Conservation (phyloP, 2,329 filamentous ascomycete species). For the Zasmidium citrigriseum region DNA sequence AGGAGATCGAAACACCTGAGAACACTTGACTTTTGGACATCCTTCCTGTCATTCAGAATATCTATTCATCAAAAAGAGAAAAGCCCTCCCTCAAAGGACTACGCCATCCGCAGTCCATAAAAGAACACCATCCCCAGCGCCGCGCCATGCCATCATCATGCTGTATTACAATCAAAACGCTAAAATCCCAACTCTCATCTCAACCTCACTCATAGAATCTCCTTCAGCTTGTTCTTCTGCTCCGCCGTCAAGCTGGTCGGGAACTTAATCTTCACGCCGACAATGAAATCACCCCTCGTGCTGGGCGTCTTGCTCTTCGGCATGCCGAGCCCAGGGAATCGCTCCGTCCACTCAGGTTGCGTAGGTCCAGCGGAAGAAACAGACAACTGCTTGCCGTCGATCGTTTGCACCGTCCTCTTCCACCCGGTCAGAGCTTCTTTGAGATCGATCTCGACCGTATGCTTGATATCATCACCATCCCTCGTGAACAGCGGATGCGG, state of each 20-base stretch:
- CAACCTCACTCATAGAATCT: slow-evolving; percentile 62
- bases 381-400: slow-evolving; percentile 82
- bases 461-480: slow-evolving; percentile 82
- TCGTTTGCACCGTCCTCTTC: slow-evolving; percentile 87
- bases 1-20: too few species aligned
- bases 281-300: slow-evolving; percentile 81
- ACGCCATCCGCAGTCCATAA: background rate
- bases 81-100: background rate
- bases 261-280: slow-evolving; percentile 92
- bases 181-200: background rate
- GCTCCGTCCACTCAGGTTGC: slow-evolving; percentile 76
- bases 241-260: slow-evolving; percentile 71
- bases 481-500: slow-evolving; percentile 80
- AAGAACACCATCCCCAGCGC: slow-evolving; percentile 11
- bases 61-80: slow-evolving; percentile 2
- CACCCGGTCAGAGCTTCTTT: slow-evolving; percentile 96
- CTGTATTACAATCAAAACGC: slow-evolving; percentile 2
- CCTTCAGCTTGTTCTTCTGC: slow-evolving; percentile 79
- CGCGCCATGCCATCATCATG: slow-evolving; percentile 14
- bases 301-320: slow-evolving; percentile 86
- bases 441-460: slow-evolving; percentile 76
- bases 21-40: background rate
- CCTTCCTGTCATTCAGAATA: slow-evolving; percentile 1
- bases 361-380: slow-evolving; percentile 83
- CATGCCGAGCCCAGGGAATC: slow-evolving; percentile 88